Evolutionary conservation across 306 rosid species (phyloP), one percentile per base, ranked within the genome.

Genomic region (Styphnolobium japonicum): DNA sequence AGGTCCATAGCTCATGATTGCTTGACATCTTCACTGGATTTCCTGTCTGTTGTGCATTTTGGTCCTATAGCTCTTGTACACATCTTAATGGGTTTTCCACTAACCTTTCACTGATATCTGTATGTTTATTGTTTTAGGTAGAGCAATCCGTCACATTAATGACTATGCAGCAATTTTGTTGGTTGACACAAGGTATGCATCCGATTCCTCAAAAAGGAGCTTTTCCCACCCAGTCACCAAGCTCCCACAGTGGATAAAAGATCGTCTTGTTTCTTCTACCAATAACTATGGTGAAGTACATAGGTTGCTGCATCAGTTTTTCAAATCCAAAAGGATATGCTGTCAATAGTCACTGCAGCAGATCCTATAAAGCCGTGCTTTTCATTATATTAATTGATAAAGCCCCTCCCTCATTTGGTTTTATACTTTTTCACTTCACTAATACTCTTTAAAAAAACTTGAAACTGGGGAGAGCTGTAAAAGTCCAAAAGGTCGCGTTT

Each of bases 231-330:
- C 94, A 82, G 73, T 87, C 68, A 87, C 82, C 77, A 95, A 91
- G 90, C 96, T 95, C 53, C 98, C 98, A 22, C 86, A 86, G 61
- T 95, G 98, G 98, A 92, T 95, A 68, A 92, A 89, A 87, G 90
- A 83, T 67, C 74, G 96, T 27, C 87, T 91, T 4, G 86, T 91
- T 82, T 79, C 86, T 82, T 87, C 96, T 53, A 52, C 88, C 64
- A 84, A 75, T 16, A 91, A 78, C 84, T 92, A 95, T 10, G 98
- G 98, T 16, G 92, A 95, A 80, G 89, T 90, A 39, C 98, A 91
- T 84, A 85, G 81, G 81, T 82, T 83, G 86, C 82, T 93, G 85
- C 89, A 86, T 91, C 98, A 90, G 73, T 95, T 95, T 87, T 93
- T 89, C 80, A 91, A 89, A 80, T 78, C 81, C 22, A 88, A 91